A percentile compares a stretch with the other conserved stretches of the same genome.
Conservation (phyloP, 2,329 filamentous ascomycete genomes). For the Arthroderma sp. region DNA sequence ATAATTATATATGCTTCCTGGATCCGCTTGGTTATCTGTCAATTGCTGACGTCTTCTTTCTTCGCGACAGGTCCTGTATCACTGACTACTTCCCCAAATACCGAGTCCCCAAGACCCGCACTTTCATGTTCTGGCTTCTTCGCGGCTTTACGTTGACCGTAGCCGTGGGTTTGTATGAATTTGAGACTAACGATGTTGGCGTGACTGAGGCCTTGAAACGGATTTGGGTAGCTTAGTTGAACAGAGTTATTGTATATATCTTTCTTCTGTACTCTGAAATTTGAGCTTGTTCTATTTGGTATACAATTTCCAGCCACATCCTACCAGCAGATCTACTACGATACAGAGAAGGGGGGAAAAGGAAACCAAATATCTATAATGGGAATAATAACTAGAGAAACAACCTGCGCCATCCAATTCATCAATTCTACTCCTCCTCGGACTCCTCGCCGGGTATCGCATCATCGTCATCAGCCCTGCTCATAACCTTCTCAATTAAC, state of each 20-base stretch:
- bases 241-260: conserved; percentile 15
- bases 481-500: conserved; percentile 78
- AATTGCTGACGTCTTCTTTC: not conserved
- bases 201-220: conserved; percentile 78
- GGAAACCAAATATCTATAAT: too few species aligned
- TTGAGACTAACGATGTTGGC: conserved; percentile 97
- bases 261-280: conserved; percentile 9
- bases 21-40: not conserved
- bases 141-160: conserved; percentile 67
- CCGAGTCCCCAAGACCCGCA: conserved; percentile 54
- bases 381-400: not conserved
- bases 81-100: conserved; percentile 78
- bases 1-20: not conserved
- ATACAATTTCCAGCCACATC: not conserved
- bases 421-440: too few species aligned
- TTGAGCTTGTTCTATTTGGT: not conserved
- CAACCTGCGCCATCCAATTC: too few species aligned
- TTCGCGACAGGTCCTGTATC: conserved; percentile 47
- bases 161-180: conserved; percentile 86
- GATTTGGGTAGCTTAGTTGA: conserved; percentile 61
- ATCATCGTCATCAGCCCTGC: conserved; percentile 55
- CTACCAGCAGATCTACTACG: not conserved
- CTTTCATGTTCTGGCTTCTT: conserved; percentile 61
- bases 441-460: not conserved
- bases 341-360: too few species aligned